Percentiles rank a stretch among this genome's conserved stretches.
These are phyloP conservation scores for Byssothecium circinans DNA, from an alignment of 2,329 filamentous ascomycete species.

Conservation along the genomic window DNA sequence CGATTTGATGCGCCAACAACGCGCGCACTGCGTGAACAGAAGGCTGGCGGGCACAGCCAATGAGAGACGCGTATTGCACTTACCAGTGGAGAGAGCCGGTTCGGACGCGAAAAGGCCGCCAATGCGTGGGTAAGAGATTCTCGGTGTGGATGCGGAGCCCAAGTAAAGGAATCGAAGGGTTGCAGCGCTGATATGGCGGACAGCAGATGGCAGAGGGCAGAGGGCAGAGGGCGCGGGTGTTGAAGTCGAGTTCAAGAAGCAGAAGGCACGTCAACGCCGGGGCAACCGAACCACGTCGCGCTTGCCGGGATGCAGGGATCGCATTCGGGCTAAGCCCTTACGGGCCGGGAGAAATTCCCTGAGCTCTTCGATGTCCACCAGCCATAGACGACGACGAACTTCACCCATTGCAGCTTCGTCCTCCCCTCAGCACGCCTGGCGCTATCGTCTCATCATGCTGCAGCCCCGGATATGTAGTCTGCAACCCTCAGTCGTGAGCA, in stretches of 20 bases:
- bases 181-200: neutral
- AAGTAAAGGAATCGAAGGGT: neutral
- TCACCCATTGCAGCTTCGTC: conserved; percentile 22
- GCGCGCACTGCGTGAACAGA: conserved; percentile 30
- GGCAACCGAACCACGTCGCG: neutral
- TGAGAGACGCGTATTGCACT: conserved; percentile 34
- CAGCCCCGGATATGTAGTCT: conserved; percentile 65
- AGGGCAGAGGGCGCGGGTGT: conserved; percentile 7
- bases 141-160: neutral
- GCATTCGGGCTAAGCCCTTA: conserved; percentile 23
- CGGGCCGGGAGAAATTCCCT: conserved; percentile 37
- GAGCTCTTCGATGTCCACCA: conserved; percentile 17
- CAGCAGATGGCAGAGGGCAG: neutral
- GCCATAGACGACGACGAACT: conserved; percentile 19
- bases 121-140: neutral
- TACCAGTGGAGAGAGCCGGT: conserved; percentile 23
- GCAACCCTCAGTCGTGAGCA: conserved; percentile 52
- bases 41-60: conserved; percentile 39
- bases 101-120: conserved; percentile 22
- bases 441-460: conserved; percentile 55
- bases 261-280: no score
- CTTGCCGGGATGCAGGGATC: conserved; percentile 8
- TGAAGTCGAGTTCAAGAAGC: no score
- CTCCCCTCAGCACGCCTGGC: conserved; percentile 15
- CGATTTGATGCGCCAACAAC: conserved; percentile 27